Base-by-base conservation (phyloP, 176 grass and related monocot genomes). In the Leersia perrieri region DNA sequence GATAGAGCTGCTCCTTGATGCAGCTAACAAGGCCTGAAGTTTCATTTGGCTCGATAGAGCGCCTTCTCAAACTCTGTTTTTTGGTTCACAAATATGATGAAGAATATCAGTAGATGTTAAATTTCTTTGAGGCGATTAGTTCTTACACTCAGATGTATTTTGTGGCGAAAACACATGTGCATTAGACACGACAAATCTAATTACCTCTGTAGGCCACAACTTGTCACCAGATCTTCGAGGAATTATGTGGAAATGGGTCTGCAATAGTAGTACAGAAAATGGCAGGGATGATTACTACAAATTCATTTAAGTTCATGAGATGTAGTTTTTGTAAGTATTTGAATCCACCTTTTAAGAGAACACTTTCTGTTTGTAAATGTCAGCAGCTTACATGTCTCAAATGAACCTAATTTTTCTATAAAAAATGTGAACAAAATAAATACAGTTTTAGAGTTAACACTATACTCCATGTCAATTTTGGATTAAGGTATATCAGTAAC, bases 181-280 rank as follows among this genome's bases (percentile, higher is more conserved):
- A 31, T 14, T 68, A 41, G 10, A 39, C 14, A 41, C 3, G 28
- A 33, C 23, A 38, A 8, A 28, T 53, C 4, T 22, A 57, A 3
- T 85, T 89, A 97, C 94, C 91, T 97, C 88, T 60, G 90, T 87
- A 57, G 88, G 86, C 91, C 91, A 97, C 62, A 97, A 66, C 51
- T 89, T 55, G 41, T 97, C 94, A 53, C 91, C 91, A 72, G 85
- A 76, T 85, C 84, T 91, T 41, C 94, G 86, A 72, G 94, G 94
- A 69, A 97, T 97, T 74, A 97, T 93, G 70, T 97, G 94, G 73
- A 89, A 90, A 87, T 97, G 94, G 76, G 94, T 97, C 94, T 97
- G 93, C 57, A 44, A 68, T 33, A 89, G 31, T 67, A 38, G 76
- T 58, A 85, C 29, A 75, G 31, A 22, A 31, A 5, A 79, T 33